Evolutionary conservation across 169 alveolate species (phyloP).

Genomic region (Cryptosporidium canis): DNA sequence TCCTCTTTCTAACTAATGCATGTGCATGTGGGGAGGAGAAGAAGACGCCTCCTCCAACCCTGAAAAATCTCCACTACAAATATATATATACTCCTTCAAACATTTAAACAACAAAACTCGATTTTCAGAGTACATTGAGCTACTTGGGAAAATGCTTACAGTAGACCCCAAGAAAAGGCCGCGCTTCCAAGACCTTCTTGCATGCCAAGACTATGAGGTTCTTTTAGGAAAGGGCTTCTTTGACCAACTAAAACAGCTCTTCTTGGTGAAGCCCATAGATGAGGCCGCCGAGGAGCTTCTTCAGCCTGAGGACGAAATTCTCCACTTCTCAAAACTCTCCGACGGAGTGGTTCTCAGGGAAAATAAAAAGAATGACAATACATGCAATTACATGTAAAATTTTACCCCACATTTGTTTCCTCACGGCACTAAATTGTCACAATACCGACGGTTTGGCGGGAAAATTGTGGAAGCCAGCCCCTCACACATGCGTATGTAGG

Average conservation of each 20-base stretch:
- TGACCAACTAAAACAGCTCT: constrained; percentile 40
- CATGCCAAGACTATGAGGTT: constrained; percentile 14
- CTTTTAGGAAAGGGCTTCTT: constrained; percentile 46
- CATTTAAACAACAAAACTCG: neutral
- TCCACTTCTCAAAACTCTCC: constrained; percentile 43
- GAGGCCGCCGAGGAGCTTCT: neutral
- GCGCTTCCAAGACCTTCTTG: constrained; percentile 22
- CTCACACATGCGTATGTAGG: constrained; percentile 25
- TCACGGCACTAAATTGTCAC: neutral
- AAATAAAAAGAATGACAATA: neutral
- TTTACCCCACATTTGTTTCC: constrained; percentile 55
- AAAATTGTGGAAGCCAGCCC: constrained; percentile 41
- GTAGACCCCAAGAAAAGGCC: constrained; percentile 60
- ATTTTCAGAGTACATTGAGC: constrained; percentile 29
- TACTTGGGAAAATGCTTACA: constrained; percentile 46
- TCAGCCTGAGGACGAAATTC: constrained; percentile 65
- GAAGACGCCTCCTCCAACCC: neutral
- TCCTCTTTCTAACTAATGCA: no score
- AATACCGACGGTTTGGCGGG: constrained; percentile 45
- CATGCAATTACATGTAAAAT: constrained; percentile 63
- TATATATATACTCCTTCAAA: neutral
- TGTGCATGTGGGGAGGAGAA: neutral
- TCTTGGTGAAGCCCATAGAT: neutral
- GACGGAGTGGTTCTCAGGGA: constrained; percentile 43
- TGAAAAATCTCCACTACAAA: neutral